Percentiles rank a stretch among this genome's conserved stretches.
Evolutionary conservation across 331 rosid genomes (phyloP).

Genomic region (Malus hybrid): DNA sequence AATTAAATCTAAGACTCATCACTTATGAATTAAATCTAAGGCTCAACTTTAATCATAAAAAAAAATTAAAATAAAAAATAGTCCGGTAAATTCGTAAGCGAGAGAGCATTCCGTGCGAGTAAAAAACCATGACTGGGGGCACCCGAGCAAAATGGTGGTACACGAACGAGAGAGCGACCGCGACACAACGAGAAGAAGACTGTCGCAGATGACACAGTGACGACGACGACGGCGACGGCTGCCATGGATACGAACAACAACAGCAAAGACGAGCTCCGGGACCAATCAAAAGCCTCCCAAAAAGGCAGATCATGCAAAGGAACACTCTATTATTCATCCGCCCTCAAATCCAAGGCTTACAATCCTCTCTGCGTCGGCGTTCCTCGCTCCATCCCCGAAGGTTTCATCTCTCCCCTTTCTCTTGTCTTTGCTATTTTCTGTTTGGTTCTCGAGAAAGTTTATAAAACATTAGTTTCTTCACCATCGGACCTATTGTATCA

Average conservation of each 20-base stretch:
- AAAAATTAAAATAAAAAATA: neutral
- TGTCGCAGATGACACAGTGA: neutral
- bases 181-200: neutral
- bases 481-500: neutral
- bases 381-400: neutral
- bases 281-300: neutral
- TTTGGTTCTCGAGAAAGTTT: constrained; percentile 5
- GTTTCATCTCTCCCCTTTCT: neutral
- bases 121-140: neutral
- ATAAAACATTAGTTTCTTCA: neutral
- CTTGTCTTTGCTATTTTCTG: neutral
- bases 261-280: neutral
- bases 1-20: too few species aligned
- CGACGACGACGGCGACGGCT: neutral
- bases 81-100: neutral
- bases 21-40: too few species aligned
- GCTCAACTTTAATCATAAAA: neutral
- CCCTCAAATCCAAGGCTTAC: neutral
- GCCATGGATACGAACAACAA: neutral
- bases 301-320: constrained; percentile 10
- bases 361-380: constrained; percentile 8
- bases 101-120: neutral
- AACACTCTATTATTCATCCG: neutral
- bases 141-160: neutral
- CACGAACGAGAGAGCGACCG: neutral